Evolutionary conservation across 148 eudicot species (phyloP).

Genomic region (Linanthus parryae): DNA sequence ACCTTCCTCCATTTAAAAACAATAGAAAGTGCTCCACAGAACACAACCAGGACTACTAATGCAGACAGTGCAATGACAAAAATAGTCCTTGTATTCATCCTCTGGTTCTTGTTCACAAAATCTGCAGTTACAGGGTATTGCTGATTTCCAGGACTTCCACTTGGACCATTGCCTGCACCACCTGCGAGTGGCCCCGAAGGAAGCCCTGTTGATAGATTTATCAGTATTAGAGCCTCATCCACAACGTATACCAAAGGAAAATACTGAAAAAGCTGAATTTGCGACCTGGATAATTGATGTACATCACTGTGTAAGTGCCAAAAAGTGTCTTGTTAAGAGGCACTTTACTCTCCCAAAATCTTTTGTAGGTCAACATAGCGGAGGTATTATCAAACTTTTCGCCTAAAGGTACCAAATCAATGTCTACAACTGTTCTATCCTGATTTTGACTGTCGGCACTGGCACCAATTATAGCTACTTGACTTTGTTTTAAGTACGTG

Average conservation of each 20-base stretch:
- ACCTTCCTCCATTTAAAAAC: slow-evolving; percentile 64
- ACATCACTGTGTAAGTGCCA: slow-evolving; percentile 72
- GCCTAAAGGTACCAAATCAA: slow-evolving; percentile 86
- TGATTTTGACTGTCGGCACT: slow-evolving; percentile 71
- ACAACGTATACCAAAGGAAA: neutral
- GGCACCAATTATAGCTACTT: slow-evolving; percentile 86
- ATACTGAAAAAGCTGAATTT: neutral
- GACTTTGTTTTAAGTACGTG: slow-evolving; percentile 71
- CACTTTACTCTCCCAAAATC: slow-evolving; percentile 72
- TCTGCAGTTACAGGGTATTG: slow-evolving; percentile 72
- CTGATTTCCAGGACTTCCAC: slow-evolving; percentile 50
- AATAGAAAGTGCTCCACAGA: slow-evolving; percentile 46
- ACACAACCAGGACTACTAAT: slow-evolving; percentile 54
- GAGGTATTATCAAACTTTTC: slow-evolving; percentile 93
- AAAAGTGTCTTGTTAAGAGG: slow-evolving; percentile 75
- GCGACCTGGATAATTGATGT: slow-evolving; percentile 80
- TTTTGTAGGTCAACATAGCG: slow-evolving; percentile 66
- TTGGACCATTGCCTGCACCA: slow-evolving; percentile 41
- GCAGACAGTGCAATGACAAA: slow-evolving; percentile 67
- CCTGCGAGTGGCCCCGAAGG: slow-evolving; percentile 50
- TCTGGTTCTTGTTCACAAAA: slow-evolving; percentile 43
- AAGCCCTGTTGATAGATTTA: slow-evolving; percentile 46
- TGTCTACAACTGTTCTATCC: slow-evolving; percentile 70
- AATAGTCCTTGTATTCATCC: slow-evolving; percentile 47
- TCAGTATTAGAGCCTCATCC: slow-evolving; percentile 15